Evolutionary conservation across 371 early-diverging fungal species (phyloP).

Genomic region (Actinomortierella wolfii): DNA sequence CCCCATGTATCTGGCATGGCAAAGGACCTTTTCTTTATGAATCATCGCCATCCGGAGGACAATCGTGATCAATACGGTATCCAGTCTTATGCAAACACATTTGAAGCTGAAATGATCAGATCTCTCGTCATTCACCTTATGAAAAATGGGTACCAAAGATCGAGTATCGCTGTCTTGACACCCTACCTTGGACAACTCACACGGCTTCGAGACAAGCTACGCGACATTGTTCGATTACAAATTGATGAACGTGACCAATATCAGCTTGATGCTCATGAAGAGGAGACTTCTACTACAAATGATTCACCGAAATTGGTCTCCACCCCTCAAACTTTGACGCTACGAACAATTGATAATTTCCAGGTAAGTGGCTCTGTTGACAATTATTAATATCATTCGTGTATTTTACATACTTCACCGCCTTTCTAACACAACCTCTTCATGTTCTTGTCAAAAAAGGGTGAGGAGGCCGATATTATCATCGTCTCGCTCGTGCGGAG

Average conservation of each 20-base stretch:
- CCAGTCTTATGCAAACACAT: slow-evolving; percentile 43
- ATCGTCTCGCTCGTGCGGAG: slow-evolving; percentile 68
- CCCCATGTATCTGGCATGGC: slow-evolving; percentile 43
- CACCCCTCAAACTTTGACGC: background rate
- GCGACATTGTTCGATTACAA: slow-evolving; percentile 1
- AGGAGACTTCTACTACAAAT: background rate
- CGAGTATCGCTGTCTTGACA: slow-evolving; percentile 55
- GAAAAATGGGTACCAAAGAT: slow-evolving; percentile 49
- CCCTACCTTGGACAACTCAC: slow-evolving; percentile 51
- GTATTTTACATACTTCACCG: too few relatives aligned
- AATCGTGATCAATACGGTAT: slow-evolving; percentile 3
- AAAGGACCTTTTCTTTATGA: slow-evolving; percentile 45
- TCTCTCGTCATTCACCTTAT: slow-evolving; percentile 48
- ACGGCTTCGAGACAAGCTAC: slow-evolving; percentile 34
- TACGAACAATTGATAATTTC: background rate
- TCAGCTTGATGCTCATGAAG: background rate
- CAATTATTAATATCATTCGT: background rate
- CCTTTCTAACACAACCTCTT: too few relatives aligned
- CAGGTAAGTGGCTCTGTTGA: slow-evolving; percentile 12
- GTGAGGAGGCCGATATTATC: slow-evolving; percentile 68
- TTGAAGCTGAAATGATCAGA: slow-evolving; percentile 42
- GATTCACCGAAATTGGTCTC: background rate
- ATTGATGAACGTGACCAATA: slow-evolving; percentile 27
- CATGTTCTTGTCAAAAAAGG: slow-evolving; percentile 43
- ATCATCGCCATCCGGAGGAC: slow-evolving; percentile 39